Base-by-base conservation (phyloP, 2,329 filamentous ascomycete species). In the Dothideomycetes sp. region DNA sequence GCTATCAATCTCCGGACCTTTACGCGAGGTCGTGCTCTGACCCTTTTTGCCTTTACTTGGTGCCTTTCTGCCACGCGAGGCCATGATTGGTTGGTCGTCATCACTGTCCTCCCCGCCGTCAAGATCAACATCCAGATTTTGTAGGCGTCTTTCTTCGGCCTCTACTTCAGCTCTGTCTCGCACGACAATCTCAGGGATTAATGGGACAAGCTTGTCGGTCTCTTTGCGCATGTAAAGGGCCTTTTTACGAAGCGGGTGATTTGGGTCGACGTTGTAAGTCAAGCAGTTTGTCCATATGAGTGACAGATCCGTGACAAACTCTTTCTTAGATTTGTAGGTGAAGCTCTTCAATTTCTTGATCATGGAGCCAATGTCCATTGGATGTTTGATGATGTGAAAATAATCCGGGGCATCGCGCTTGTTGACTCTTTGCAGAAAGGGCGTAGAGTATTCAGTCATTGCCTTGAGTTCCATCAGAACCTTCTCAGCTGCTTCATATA, bases 371-470 rank as follows among this genome's bases (percentile, higher is more conserved):
- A 98, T 78, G 58, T 98, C 91, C 91, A 98, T 98, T 2, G 91
- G 91, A 34, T 88, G 82, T 63, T 93, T 95, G 63, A 96, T 95
- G 47, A 91, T 77, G 50, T 77, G 81, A 60, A 93, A 87, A 62
- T 98, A 98, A 62, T 96, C 88, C 16, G 89, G 91, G 10, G 87
- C 91, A 60, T 98, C 91, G 52, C 91, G 78, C 65, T 98, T 98
- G 65, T 94, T 96, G 37, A 98, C 91, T 49, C 86, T 77, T 40
- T 87, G 86, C 41, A 98, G 63, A 52, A 98, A 98, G 2, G 91
- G 87, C n/a, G 85, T 86, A 2, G 91, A 95, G 61, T 95, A 93
- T 60, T 98, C 91, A 2, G 87, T 94, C 66, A 93, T 88, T 27
- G 91, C 91, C 62, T 96, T 96, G 41, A 98, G 77, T 60, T 96